These are phyloP conservation scores for Botrytis elliptica DNA, from an alignment of 2,329 filamentous ascomycete species.

Conservation along the genomic window DNA sequence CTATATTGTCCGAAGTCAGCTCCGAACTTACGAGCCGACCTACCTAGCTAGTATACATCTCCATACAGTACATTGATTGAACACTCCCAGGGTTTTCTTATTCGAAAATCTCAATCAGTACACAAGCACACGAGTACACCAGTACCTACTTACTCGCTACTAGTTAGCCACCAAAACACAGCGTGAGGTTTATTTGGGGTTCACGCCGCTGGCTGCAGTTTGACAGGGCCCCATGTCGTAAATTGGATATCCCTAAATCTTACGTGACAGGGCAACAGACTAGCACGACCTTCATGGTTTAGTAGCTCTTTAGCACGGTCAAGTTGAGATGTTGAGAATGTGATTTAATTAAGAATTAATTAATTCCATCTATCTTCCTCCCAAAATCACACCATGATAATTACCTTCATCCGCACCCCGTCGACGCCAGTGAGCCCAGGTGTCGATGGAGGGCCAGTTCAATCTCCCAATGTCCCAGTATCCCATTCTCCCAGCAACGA, in stretches of 20 bases:
- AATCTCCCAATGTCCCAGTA: neutral
- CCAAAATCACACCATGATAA: neutral
- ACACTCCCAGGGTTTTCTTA: neutral
- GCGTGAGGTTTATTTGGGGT: constrained; percentile 10
- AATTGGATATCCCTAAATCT: constrained; percentile 19
- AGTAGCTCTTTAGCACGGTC: neutral
- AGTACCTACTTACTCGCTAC: neutral
- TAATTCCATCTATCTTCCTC: neutral
- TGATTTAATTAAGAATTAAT: constrained; percentile 4
- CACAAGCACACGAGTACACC: neutral
- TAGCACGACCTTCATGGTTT: constrained; percentile 5
- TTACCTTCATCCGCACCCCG: neutral
- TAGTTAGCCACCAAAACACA: constrained; percentile 13
- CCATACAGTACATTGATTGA: neutral
- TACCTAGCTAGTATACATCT: neutral
- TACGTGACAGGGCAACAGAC: constrained; percentile 12
- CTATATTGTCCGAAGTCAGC: constrained; percentile 29
- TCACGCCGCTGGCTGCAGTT: constrained; percentile 12
- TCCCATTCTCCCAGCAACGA: constrained; percentile 1
- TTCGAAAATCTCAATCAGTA: neutral
- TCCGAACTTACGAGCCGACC: constrained; percentile 12
- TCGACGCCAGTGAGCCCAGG: neutral
- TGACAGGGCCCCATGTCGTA: constrained; percentile 16
- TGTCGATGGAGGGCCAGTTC: neutral
- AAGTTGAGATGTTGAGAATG: neutral